Conservation (phyloP, 2,329 filamentous ascomycete genomes). For the Juglanconis oblonga region DNA sequence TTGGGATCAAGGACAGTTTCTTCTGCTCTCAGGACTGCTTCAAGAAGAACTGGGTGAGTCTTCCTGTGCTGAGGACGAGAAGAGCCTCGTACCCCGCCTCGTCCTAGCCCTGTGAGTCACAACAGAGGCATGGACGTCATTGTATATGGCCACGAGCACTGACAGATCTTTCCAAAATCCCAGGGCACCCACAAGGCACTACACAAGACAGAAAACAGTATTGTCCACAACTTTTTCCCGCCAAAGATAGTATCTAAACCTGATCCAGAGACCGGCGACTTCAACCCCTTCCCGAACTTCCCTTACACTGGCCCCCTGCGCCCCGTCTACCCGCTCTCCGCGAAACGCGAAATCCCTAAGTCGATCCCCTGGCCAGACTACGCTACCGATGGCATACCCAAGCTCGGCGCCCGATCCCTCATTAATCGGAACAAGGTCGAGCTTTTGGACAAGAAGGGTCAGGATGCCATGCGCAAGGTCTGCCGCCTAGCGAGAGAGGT, state of each 20-base stretch:
- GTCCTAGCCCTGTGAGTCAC: neutral
- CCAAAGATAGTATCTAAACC: constrained; percentile 87
- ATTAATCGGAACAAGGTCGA: constrained; percentile 77
- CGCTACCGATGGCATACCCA: constrained; percentile 75
- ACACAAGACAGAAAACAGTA: constrained; percentile 77
- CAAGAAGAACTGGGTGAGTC: constrained; percentile 92
- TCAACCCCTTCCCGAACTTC: constrained; percentile 90
- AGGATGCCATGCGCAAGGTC: constrained; percentile 72
- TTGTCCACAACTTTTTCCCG: constrained; percentile 69
- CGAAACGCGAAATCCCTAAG: constrained; percentile 69
- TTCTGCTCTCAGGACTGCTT: constrained; percentile 99
- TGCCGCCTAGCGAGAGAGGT: constrained; percentile 70
- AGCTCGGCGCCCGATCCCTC: constrained; percentile 53
- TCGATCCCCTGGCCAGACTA: constrained; percentile 85
- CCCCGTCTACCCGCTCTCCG: constrained; percentile 82
- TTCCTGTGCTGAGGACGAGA: neutral
- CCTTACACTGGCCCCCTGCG: constrained; percentile 77
- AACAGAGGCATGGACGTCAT: neutral
- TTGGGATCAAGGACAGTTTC: constrained; percentile 82
- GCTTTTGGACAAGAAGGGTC: constrained; percentile 65
- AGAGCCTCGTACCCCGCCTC: neutral
- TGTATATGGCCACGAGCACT: constrained; percentile 6
- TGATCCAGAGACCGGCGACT: constrained; percentile 83
- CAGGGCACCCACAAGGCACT: constrained; percentile 78
- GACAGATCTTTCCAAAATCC: constrained; percentile 16